Evolutionary conservation across 1,139 yeast genomes (phyloP).

Genomic region (Meyerozyma athensensis): DNA sequence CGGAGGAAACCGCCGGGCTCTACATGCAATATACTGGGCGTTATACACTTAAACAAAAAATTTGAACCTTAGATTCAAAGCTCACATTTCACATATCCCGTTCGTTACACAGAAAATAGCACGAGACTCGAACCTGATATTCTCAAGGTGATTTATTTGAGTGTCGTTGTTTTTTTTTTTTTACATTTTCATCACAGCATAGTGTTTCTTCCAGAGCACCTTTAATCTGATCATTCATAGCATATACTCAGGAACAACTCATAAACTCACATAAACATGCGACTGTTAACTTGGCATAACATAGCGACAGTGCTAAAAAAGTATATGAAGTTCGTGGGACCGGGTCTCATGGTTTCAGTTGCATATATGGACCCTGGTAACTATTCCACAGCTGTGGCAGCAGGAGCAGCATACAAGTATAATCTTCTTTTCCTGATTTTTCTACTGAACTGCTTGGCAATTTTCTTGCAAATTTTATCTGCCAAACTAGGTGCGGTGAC

Average conservation of each 20-base stretch:
- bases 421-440: conserved; percentile 76
- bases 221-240: too few relatives aligned
- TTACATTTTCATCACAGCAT: too few relatives aligned
- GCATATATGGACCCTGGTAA: conserved; percentile 99
- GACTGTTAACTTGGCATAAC: conserved; percentile 1
- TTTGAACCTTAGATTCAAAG: too few relatives aligned
- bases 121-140: too few relatives aligned
- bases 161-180: too few relatives aligned
- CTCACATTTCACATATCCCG: too few relatives aligned
- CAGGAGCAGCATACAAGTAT: conserved; percentile 85
- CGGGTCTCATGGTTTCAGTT: conserved; percentile 91
- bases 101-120: too few relatives aligned
- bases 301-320: conserved; percentile 29
- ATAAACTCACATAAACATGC: too few relatives aligned
- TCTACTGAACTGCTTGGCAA: conserved; percentile 81
- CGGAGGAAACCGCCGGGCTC: conserved; percentile 1
- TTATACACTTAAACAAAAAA: background rate
- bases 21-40: background rate
- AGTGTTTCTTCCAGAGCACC: too few relatives aligned
- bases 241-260: too few relatives aligned
- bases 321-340: conserved; percentile 73
- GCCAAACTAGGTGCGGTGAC: conserved; percentile 88
- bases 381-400: conserved; percentile 91
- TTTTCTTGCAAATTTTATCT: conserved; percentile 76
- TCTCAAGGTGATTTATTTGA: too few relatives aligned